Evolutionary conservation across 2,329 filamentous ascomycete species (phyloP).

Genomic region (Harringtonia aguacate): DNA sequence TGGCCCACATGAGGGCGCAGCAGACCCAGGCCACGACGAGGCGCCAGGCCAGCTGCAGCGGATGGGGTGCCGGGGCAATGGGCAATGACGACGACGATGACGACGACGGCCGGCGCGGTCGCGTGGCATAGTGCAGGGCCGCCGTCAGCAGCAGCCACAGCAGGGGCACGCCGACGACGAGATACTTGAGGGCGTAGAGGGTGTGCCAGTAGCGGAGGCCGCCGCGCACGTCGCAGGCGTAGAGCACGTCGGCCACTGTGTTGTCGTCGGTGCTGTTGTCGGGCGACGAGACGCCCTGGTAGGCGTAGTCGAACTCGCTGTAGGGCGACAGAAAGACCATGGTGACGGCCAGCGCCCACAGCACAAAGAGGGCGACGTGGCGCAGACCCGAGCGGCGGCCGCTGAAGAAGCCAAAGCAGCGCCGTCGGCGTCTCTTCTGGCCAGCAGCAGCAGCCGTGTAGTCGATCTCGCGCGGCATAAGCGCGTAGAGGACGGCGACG

Average conservation of each 20-base stretch:
- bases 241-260: neutral
- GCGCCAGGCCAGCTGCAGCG: slow-evolving; percentile 1
- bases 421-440: too few species aligned
- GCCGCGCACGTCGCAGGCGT: slow-evolving; percentile 11
- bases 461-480: slow-evolving; percentile 4
- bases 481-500: slow-evolving; percentile 8
- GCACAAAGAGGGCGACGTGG: slow-evolving; percentile 5
- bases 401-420: too few species aligned
- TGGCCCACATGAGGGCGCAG: slow-evolving; percentile 8
- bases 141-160: slow-evolving; percentile 10
- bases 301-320: slow-evolving; percentile 10
- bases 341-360: slow-evolving; percentile 9
- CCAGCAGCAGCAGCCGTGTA: neutral
- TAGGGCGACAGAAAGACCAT: slow-evolving; percentile 9
- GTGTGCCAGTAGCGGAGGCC: slow-evolving; percentile 9
- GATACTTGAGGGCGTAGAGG: slow-evolving; percentile 5
- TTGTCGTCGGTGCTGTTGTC: slow-evolving; percentile 2
- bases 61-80: too few species aligned
- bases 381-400: slow-evolving; percentile 9
- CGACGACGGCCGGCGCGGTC: neutral
- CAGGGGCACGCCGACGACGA: slow-evolving; percentile 11
- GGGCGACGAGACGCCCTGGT: slow-evolving; percentile 1
- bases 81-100: too few species aligned
- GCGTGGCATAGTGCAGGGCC: neutral
- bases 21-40: slow-evolving; percentile 5